Percentiles rank a stretch among this genome's conserved stretches.
These are phyloP conservation scores for Sparassis latifolia DNA, from an alignment of 1,284 basidiomycete genomes.

Conservation along the genomic window DNA sequence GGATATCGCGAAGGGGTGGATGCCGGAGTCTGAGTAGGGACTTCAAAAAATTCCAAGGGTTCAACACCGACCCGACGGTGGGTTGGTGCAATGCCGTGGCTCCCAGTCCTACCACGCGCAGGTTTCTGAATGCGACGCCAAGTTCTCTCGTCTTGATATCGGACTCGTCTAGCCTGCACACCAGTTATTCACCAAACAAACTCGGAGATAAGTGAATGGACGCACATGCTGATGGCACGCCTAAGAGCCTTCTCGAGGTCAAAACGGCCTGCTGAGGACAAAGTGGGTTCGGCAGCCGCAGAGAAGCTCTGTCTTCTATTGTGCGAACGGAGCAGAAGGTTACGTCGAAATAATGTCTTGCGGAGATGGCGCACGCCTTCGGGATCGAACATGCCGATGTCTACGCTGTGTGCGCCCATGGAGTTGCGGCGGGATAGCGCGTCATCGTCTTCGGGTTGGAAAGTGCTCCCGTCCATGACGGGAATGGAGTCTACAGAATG, in stretches of 20 bases:
- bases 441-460: too few relatives aligned
- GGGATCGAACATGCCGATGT: constrained; percentile 24
- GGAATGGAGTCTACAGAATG: too few relatives aligned
- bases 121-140: constrained; percentile 37
- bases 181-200: background rate
- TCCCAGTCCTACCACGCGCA: constrained; percentile 38
- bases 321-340: background rate
- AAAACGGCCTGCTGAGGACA: constrained; percentile 25
- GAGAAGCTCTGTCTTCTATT: background rate
- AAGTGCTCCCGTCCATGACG: too few relatives aligned
- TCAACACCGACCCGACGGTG: constrained; percentile 36
- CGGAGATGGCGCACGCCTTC: constrained; percentile 25
- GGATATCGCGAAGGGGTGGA: constrained; percentile 38
- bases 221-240: constrained; percentile 29
- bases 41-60: constrained; percentile 26
- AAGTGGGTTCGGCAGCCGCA: constrained; percentile 5
- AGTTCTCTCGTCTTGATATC: constrained; percentile 34
- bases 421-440: too few relatives aligned
- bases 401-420: constrained; percentile 2
- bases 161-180: constrained; percentile 31
- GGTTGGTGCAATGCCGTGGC: constrained; percentile 27
- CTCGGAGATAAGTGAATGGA: background rate
- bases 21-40: constrained; percentile 25
- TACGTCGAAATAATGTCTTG: constrained; percentile 20
- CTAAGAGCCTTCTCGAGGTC: constrained; percentile 35